These are phyloP conservation scores for Sclerotinia spermophila DNA, from an alignment of 2,329 filamentous ascomycete species.

Conservation along the genomic window DNA sequence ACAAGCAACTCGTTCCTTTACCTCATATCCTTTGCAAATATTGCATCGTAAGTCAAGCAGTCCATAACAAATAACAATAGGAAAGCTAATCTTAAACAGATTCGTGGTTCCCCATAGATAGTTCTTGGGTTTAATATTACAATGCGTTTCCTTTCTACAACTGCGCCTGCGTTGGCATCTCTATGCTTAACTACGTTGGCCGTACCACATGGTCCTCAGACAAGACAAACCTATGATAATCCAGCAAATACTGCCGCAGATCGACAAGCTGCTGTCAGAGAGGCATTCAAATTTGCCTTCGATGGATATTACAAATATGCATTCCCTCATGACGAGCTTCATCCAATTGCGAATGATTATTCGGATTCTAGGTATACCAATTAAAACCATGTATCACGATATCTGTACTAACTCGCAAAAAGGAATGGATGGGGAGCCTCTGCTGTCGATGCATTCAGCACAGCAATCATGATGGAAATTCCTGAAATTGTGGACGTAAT, in stretches of 20 bases:
- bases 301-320: slow-evolving; percentile 69
- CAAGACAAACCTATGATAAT: slow-evolving; percentile 24
- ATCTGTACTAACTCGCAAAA: slow-evolving; percentile 21
- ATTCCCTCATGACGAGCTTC: slow-evolving; percentile 73
- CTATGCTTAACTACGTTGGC: slow-evolving; percentile 22
- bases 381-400: not conserved
- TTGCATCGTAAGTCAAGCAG: not conserved
- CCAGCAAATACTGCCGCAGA: slow-evolving; percentile 24
- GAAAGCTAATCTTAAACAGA: not conserved
- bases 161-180: slow-evolving; percentile 23
- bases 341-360: slow-evolving; percentile 61
- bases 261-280: slow-evolving; percentile 58
- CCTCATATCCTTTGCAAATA: not conserved
- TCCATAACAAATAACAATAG: not conserved
- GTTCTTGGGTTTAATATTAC: slow-evolving; percentile 14
- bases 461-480: slow-evolving; percentile 73
- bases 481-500: slow-evolving; percentile 65
- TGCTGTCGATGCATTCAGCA: slow-evolving; percentile 75
- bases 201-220: slow-evolving; percentile 23
- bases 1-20: not conserved
- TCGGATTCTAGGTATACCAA: slow-evolving; percentile 63
- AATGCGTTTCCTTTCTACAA: slow-evolving; percentile 28
- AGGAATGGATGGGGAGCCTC: slow-evolving; percentile 85
- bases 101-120: not conserved
- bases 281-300: slow-evolving; percentile 69